Base-by-base conservation (phyloP, 2,329 filamentous ascomycete genomes). In the Aureobasidium pullulans region DNA sequence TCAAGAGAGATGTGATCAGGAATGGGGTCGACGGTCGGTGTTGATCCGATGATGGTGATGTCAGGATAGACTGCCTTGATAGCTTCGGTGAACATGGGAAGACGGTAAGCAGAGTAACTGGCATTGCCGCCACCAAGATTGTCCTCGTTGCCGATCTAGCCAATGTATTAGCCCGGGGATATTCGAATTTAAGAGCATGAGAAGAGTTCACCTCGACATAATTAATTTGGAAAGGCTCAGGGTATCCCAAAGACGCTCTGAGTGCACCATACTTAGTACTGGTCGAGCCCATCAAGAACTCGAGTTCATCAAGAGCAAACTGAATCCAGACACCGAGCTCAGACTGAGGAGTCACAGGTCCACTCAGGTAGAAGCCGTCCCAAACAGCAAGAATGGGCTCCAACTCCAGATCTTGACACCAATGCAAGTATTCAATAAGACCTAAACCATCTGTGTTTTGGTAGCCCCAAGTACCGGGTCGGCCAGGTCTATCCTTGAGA, bases 71-170 rank as follows among this genome's bases (percentile, higher is more conserved):
- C 75, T 32, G 73, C 72, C 46, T 74, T 77, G 70, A 87, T 83
- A 15, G 83, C 84, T 40, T 84, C 70, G 62, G 84, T 76, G 70
- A 87, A 85, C 64, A 77, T 72, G 4, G 77, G 75, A 68, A 86
- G 85, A 4, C 84, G 80, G 60, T 81, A 77, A 52, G 77, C 75
- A 65, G 28, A 67, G 65, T 65, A 73, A 43, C 57, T 66, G 46
- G 57, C 67, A 64, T 66, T 67, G 65, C 77, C 79, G 8, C 43
- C 48, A 29, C 76, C 78, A 4, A 86, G 77, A 75, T 81, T 82
- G 65, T 88, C 85, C 68, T 88, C 85, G 68, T 88, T 88, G 61
- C 86, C 85, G 44, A 88, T 72, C 57, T 59, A 10, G 34, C 29
- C 2, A 11, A 13, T 8, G 4, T 8, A 11, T 59, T 36, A 59